These are phyloP conservation scores for Phaeotremella fagi DNA, from an alignment of 768 basidiomycete genomes.

Conservation along the genomic window DNA sequence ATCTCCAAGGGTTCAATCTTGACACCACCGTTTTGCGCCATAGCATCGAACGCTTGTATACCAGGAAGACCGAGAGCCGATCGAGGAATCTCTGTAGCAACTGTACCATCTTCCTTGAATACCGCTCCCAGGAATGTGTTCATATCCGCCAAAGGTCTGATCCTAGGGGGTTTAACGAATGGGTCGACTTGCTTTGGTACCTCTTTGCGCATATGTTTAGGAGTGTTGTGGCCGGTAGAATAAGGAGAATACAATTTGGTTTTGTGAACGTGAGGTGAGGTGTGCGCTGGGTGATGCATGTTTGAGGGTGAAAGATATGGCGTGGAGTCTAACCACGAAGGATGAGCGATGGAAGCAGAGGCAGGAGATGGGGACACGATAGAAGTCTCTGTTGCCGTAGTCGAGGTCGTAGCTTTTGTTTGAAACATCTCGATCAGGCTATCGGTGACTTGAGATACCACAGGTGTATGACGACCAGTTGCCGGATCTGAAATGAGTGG, in stretches of 20 bases:
- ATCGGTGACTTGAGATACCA: conserved; percentile 16
- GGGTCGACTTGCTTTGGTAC: background rate
- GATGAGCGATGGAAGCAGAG: conserved; percentile 3
- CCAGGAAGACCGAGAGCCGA: conserved; percentile 33
- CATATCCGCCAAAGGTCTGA: conserved; percentile 33
- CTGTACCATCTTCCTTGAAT: conserved; percentile 27
- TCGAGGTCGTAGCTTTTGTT: conserved; percentile 12
- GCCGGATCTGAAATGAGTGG: background rate
- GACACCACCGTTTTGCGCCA: conserved; percentile 23
- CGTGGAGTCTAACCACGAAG: background rate
- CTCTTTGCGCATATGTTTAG: conserved; percentile 17
- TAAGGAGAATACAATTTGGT: conserved; percentile 48
- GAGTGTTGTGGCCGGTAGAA: conserved; percentile 14
- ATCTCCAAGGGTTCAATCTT: conserved; percentile 32
- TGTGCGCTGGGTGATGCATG: conserved; percentile 45
- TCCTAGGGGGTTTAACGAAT: conserved; percentile 17
- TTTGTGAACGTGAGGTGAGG: conserved; percentile 46
- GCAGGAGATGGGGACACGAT: background rate
- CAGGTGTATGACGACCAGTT: background rate
- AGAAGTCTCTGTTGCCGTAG: background rate
- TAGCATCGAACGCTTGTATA: conserved; percentile 32
- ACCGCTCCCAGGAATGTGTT: conserved; percentile 32
- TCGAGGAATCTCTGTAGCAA: conserved; percentile 27
- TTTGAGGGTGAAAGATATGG: conserved; percentile 26
- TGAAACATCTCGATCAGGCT: conserved; percentile 21